These are phyloP conservation scores for Xerocomus minutiporus DNA, from an alignment of 1,284 basidiomycete genomes.

Conservation along the genomic window DNA sequence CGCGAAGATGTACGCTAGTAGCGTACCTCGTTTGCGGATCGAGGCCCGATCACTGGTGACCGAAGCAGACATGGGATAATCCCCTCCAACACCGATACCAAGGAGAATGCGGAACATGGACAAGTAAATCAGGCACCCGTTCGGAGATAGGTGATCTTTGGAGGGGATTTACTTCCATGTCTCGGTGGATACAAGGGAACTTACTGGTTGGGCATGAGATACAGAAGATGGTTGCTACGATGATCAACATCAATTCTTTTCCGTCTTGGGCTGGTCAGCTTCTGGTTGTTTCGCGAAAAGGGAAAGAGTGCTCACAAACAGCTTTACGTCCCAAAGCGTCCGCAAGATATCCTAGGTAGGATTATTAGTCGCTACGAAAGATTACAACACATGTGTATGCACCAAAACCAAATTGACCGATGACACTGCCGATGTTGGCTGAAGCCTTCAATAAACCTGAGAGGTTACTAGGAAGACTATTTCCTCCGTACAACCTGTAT, in stretches of 20 bases:
- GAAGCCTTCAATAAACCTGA: slow-evolving; percentile 65
- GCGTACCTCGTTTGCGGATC: slow-evolving; percentile 65
- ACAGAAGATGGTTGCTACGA: slow-evolving; percentile 62
- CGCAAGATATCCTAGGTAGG: slow-evolving; percentile 47
- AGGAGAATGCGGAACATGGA: slow-evolving; percentile 66
- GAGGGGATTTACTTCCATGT: not conserved
- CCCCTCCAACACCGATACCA: slow-evolving; percentile 75
- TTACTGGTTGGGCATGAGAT: slow-evolving; percentile 47
- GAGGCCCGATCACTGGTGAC: slow-evolving; percentile 67
- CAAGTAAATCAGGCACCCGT: slow-evolving; percentile 54
- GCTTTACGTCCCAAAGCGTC: slow-evolving; percentile 66
- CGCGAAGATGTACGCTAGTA: slow-evolving; percentile 72
- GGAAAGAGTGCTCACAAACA: slow-evolving; percentile 45
- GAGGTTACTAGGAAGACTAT: slow-evolving; percentile 49
- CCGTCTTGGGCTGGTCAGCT: slow-evolving; percentile 44
- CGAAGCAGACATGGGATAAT: slow-evolving; percentile 78
- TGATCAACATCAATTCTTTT: slow-evolving; percentile 77
- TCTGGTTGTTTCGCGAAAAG: not conserved
- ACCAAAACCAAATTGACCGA: slow-evolving; percentile 72
- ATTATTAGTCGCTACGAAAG: slow-evolving; percentile 15
- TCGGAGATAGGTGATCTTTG: slow-evolving; percentile 40
- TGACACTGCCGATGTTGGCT: slow-evolving; percentile 71
- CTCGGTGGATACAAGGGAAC: slow-evolving; percentile 6
- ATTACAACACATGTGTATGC: slow-evolving; percentile 1
- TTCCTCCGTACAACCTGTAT: slow-evolving; percentile 60